A percentile compares a stretch with the other conserved stretches of the same genome.
These are phyloP conservation scores for Penicillium goetzii DNA, from an alignment of 495 filamentous ascomycete genomes.

Conservation along the genomic window DNA sequence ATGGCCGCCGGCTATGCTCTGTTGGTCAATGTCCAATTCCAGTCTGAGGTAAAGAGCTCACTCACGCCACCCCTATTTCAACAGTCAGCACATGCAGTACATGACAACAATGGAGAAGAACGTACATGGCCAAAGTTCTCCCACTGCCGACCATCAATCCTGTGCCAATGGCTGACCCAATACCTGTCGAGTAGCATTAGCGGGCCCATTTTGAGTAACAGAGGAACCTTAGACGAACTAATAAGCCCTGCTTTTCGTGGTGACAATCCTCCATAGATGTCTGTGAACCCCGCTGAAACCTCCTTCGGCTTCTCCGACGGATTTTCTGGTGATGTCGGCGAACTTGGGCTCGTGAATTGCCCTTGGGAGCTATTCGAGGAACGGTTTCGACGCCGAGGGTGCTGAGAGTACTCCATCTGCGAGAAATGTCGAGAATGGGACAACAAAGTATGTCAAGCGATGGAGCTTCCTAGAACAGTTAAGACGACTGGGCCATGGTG, in stretches of 20 bases:
- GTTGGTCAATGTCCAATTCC: slow-evolving; percentile 7
- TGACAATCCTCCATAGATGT: slow-evolving; percentile 63
- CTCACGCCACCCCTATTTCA: slow-evolving; percentile 41
- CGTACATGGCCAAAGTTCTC: slow-evolving; percentile 63
- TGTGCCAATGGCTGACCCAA: slow-evolving; percentile 82
- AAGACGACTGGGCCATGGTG: background rate
- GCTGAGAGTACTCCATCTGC: slow-evolving; percentile 13
- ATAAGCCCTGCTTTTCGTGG: slow-evolving; percentile 78
- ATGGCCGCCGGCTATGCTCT: slow-evolving; percentile 53
- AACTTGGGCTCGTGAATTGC: background rate
- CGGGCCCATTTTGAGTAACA: background rate
- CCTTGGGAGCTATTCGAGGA: slow-evolving; percentile 13
- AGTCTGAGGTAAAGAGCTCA: background rate
- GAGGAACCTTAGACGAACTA: slow-evolving; percentile 27
- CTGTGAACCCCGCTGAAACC: slow-evolving; percentile 23
- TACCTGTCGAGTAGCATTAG: slow-evolving; percentile 50
- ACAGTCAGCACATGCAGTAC: slow-evolving; percentile 4
- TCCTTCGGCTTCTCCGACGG: background rate
- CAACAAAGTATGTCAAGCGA: background rate
- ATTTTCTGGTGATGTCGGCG: background rate
- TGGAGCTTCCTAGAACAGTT: background rate
- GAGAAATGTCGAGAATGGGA: background rate
- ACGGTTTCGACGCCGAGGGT: slow-evolving; percentile 13
- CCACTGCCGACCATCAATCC: slow-evolving; percentile 67
- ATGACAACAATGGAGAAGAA: background rate